Percentiles rank a stretch among this genome's conserved stretches.
These are phyloP conservation scores for Dovyalis caffra DNA, from an alignment of 345 rosid genomes.

Conservation along the genomic window DNA sequence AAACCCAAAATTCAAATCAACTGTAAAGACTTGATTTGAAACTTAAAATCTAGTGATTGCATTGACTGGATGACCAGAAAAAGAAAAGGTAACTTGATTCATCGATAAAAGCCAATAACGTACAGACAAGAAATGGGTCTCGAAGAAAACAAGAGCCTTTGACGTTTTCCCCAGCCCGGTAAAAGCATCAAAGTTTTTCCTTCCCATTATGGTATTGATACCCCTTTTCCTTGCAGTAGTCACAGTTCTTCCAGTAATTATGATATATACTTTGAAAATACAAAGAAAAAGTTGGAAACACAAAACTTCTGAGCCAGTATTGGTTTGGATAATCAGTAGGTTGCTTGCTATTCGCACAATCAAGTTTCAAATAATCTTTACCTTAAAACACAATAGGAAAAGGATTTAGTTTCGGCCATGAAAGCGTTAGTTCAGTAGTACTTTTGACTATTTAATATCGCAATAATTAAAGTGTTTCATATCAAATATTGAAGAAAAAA, in stretches of 20 bases:
- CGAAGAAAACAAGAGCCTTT: neutral
- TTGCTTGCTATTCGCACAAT: neutral
- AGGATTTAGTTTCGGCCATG: neutral
- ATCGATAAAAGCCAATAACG: neutral
- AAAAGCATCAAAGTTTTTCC: neutral
- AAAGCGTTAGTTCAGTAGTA: neutral
- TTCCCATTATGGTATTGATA: too few relatives aligned
- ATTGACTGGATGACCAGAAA: neutral
- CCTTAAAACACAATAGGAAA: neutral
- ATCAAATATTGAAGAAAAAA: neutral
- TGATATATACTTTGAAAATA: neutral
- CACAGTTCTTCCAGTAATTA: neutral
- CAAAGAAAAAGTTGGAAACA: neutral
- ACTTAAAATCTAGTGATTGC: neutral
- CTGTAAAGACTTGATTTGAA: neutral
- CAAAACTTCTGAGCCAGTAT: too few relatives aligned
- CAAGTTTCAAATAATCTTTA: neutral
- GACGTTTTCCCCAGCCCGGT: neutral
- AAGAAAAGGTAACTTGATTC: neutral
- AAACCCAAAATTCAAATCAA: too few relatives aligned
- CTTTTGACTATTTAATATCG: neutral
- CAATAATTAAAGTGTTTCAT: neutral
- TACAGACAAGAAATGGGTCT: slow-evolving; percentile 6
- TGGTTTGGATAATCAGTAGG: too few relatives aligned
- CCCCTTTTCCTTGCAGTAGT: too few relatives aligned